These are phyloP conservation scores for Biscogniauxia mediterranea DNA, from an alignment of 2,329 filamentous ascomycete genomes.

Conservation along the genomic window DNA sequence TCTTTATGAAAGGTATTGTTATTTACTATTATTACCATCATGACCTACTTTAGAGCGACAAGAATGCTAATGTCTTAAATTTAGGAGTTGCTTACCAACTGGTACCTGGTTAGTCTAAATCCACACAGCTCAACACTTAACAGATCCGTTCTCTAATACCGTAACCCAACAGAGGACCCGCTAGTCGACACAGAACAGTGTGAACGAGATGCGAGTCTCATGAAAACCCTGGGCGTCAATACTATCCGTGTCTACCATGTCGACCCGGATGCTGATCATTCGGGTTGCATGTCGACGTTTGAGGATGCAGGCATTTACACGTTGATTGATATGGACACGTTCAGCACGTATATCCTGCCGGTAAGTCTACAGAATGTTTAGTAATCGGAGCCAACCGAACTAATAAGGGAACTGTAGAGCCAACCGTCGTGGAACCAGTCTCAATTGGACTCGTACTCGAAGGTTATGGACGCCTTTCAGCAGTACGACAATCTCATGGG, in stretches of 20 bases:
- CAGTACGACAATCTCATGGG: constrained; percentile 77
- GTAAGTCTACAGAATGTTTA: constrained; percentile 36
- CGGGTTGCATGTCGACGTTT: constrained; percentile 78
- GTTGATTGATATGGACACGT: constrained; percentile 79
- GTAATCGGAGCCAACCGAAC: background rate
- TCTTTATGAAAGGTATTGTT: constrained; percentile 73
- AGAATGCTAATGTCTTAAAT: background rate
- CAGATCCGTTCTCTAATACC: constrained; percentile 5
- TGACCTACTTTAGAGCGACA: background rate
- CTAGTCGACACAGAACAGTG: constrained; percentile 76
- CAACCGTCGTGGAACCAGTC: constrained; percentile 69
- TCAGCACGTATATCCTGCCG: constrained; percentile 65
- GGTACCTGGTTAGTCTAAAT: constrained; percentile 36
- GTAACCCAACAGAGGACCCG: constrained; percentile 57
- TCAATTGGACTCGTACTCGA: constrained; percentile 65
- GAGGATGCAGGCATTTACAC: constrained; percentile 79
- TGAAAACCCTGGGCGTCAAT: constrained; percentile 79
- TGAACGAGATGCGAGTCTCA: constrained; percentile 69
- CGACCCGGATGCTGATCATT: constrained; percentile 67
- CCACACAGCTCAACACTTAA: background rate
- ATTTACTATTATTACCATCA: constrained; percentile 1
- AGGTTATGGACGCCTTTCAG: constrained; percentile 75
- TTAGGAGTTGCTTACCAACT: constrained; percentile 72
- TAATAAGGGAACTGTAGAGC: constrained; percentile 38
- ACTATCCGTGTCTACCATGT: constrained; percentile 88